Base-by-base conservation (phyloP, 192 early-diverging fungal genomes). In the Blastocladiella britannica region DNA sequence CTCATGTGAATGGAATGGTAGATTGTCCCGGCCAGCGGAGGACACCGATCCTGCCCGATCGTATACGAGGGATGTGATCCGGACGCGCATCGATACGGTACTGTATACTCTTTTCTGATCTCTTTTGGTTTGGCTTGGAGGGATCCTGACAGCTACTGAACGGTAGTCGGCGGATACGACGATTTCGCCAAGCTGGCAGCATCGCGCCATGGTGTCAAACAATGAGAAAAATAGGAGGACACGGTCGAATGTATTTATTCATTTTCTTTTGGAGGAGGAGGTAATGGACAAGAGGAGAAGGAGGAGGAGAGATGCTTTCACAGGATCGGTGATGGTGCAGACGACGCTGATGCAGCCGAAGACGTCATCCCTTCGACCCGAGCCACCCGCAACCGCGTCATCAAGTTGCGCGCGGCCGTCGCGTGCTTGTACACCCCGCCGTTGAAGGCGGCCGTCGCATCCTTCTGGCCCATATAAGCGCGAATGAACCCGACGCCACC, bases 391-490 rank as follows among this genome's bases (percentile, higher is more conserved):
- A 86, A 77, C 56, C 71, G 71, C 20, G 78, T 75, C 74, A 88
- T 67, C 56, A 95, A 68, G 68, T 89, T 85, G 51, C 86, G 71
- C 3, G 90, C 90, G 27, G 85, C 88, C 59, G 88, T 93, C 62
- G 82, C 78, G 65, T 95, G 92, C 63, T 84, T 71, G 67, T 95
- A 91, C 18, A 93, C 75, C 54, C 84, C 88, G 23, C 92, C 90
- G 58, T 93, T 87, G 72, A 93, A 93, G 2, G 84, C 72, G 15
- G 70, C 73, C 7, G 90, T 89, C 63, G 83, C 79, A 62, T 95
- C 88, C 65, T 85, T 83, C n/a, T n/a, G n/a, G 59, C 92, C 92
- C 28, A 91, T 71, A 26, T 70, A 77, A 56, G 72, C 67, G 25
- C 73, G 70, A 60, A 93, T 68, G 60, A 83, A 80, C 22, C 75